These are phyloP conservation scores for Pseudognaphalium luteoalbum DNA, from an alignment of 129 eudicot species.

Conservation along the genomic window DNA sequence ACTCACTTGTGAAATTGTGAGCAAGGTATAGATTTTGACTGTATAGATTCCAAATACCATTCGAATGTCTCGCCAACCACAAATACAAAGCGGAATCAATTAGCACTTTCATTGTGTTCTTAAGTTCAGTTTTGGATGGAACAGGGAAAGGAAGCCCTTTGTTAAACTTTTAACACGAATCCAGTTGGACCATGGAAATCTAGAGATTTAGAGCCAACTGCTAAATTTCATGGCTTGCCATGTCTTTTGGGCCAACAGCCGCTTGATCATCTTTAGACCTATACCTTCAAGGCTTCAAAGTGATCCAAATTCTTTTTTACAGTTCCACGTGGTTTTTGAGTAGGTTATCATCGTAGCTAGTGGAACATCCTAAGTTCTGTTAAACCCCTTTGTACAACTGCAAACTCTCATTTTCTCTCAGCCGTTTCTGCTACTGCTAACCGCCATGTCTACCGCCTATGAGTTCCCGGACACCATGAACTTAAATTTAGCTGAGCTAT, in stretches of 20 bases:
- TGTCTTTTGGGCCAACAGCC: constrained; percentile 6
- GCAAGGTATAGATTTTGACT: no score
- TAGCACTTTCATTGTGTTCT: neutral
- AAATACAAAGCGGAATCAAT: constrained; percentile 2
- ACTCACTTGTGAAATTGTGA: no score
- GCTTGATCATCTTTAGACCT: neutral
- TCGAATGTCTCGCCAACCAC: neutral
- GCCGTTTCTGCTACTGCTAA: constrained; percentile 10
- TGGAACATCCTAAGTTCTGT: neutral
- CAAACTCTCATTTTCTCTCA: constrained; percentile 19
- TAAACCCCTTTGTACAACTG: constrained; percentile 17
- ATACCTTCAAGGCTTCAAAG: neutral
- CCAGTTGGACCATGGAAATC: neutral
- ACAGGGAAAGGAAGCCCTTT: neutral
- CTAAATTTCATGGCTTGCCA: neutral
- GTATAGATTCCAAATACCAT: neutral
- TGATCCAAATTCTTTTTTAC: neutral
- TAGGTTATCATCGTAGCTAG: neutral
- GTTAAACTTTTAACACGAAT: neutral
- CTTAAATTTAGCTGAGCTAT: constrained; percentile 65
- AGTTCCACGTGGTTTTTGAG: neutral
- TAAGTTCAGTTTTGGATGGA: no score
- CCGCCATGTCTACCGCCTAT: constrained; percentile 40
- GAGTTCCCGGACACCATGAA: constrained; percentile 43
- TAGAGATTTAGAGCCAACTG: neutral